These are phyloP conservation scores for Xylariaceae sp. DNA, from an alignment of 2,329 filamentous ascomycete genomes.

Conservation along the genomic window DNA sequence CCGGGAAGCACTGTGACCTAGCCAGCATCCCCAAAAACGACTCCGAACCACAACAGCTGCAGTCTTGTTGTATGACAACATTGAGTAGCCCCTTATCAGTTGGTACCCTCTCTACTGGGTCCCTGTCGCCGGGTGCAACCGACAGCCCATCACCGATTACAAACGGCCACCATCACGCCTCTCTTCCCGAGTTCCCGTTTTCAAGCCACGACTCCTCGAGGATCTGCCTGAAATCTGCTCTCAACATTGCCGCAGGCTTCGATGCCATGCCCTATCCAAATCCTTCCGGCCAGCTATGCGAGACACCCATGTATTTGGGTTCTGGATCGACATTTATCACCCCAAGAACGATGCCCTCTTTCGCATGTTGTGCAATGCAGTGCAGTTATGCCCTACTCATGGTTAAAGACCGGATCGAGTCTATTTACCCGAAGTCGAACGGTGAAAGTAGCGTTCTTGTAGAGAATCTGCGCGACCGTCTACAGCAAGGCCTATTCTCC, in stretches of 20 bases:
- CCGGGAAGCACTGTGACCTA: constrained; percentile 56
- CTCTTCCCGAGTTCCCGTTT: constrained; percentile 47
- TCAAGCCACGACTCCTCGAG: constrained; percentile 54
- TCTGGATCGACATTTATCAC: constrained; percentile 46
- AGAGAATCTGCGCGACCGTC: constrained; percentile 46
- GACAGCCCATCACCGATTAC: constrained; percentile 35
- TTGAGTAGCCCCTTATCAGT: constrained; percentile 33
- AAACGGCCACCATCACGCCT: constrained; percentile 16
- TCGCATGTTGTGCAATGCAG: constrained; percentile 54
- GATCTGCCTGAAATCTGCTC: constrained; percentile 55
- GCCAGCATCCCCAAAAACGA: constrained; percentile 39
- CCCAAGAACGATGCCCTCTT: constrained; percentile 53
- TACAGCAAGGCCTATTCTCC: constrained; percentile 50
- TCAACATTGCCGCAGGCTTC: constrained; percentile 54
- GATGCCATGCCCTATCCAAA: constrained; percentile 54
- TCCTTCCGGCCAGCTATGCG: constrained; percentile 44
- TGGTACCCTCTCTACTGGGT: constrained; percentile 34
- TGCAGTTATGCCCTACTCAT: constrained; percentile 52
- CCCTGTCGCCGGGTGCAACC: constrained; percentile 39
- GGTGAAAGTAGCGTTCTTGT: constrained; percentile 35
- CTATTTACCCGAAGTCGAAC: constrained; percentile 42
- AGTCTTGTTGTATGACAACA: constrained; percentile 44
- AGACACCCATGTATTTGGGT: constrained; percentile 44
- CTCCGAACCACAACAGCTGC: constrained; percentile 42
- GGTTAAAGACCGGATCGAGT: constrained; percentile 49